Base-by-base conservation (phyloP, 2,329 filamentous ascomycete genomes). In the Aspergillus versicolor region DNA sequence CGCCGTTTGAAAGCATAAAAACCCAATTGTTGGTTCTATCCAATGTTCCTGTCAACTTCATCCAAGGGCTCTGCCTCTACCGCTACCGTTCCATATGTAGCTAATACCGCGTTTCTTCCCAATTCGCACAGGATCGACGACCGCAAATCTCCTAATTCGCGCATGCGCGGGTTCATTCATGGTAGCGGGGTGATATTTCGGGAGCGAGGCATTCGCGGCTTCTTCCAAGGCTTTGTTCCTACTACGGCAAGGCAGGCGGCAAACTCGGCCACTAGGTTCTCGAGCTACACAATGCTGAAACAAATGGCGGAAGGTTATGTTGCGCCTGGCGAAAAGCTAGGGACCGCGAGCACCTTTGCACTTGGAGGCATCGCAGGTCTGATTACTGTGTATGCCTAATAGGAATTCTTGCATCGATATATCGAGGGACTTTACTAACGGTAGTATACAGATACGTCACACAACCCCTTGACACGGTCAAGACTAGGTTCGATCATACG, bases 1-100 rank as follows among this genome's bases (percentile, higher is more conserved):
- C 94, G 34, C 94, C 94, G 0, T 97, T 95, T 58, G 94, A 99
- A 78, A 95, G 91, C 69, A 97, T 99, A 77, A 99, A 99, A 82
- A 99, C 94, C 50, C 95, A 95, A 65, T 80, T 99, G 84, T 89
- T 72, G 53, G 79, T 74, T 49, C 46, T 63, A 15, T 62, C 52
- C 45, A 37, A n/a, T n/a, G 15, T 27, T 7, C 27, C 38, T 19
- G 37, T 27, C 12, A 38, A 24, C 15, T n/a, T 34, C 11, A 32
- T 34, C 37, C 3, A 15, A 17, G 11, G 21, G 6, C 34, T 24
- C 32, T 21, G 13, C 27, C 51, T 38, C 19, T 27, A 38, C 4
- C 11, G 27, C 17, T n/a, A 48, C 40, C 7, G 37, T 24, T 13
- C 9, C 15, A 34, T n/a, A 21, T 11, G 9, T n/a, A 45, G 38